A percentile compares a stretch with the other conserved stretches of the same genome.
phyloP scores from a whole-genome alignment of 2,329 filamentous ascomycete genomes.

The Penicillium sp. region DNA sequence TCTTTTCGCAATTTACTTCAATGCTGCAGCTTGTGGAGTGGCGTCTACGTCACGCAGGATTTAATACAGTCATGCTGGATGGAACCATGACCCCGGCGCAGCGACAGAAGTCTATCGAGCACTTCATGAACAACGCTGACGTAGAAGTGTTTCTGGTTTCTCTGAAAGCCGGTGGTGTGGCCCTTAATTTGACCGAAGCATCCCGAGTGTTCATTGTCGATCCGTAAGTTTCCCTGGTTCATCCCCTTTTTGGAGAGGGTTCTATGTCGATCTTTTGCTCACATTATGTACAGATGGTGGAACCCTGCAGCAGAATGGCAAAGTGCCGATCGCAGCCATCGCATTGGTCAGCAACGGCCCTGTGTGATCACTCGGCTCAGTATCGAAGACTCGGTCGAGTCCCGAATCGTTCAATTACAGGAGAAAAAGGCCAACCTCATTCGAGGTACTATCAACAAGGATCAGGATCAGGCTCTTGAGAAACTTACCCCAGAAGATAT shows the following conservation, averaged over 20 bases:
- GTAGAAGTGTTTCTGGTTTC: slow-evolving; percentile 97
- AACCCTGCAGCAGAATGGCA: slow-evolving; percentile 99
- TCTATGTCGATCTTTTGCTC: slow-evolving; percentile 2
- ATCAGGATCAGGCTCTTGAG: slow-evolving; percentile 81
- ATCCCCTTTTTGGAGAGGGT: background rate
- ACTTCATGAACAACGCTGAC: slow-evolving; percentile 93
- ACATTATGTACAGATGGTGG: slow-evolving; percentile 73
- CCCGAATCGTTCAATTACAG: slow-evolving; percentile 89
- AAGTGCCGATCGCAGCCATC: slow-evolving; percentile 88
- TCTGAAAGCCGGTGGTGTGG: slow-evolving; percentile 92
- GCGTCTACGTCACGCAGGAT: slow-evolving; percentile 92
- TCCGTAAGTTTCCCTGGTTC: slow-evolving; percentile 64
- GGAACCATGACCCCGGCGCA: slow-evolving; percentile 95
- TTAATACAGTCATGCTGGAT: slow-evolving; percentile 97
- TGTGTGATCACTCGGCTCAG: slow-evolving; percentile 93
- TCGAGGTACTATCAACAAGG: slow-evolving; percentile 91
- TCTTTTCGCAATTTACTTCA: slow-evolving; percentile 95
- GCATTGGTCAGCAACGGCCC: slow-evolving; percentile 90
- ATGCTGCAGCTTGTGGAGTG: slow-evolving; percentile 98
- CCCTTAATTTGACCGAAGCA: slow-evolving; percentile 91
- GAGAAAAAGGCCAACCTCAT: slow-evolving; percentile 99
- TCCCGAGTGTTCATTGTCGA: slow-evolving; percentile 95
- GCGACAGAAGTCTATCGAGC: slow-evolving; percentile 88
- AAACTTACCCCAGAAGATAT: slow-evolving; percentile 88
- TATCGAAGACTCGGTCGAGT: slow-evolving; percentile 96